These are phyloP conservation scores for Jacaranda mimosifolia DNA, from an alignment of 257 asterid genomes.

Conservation along the genomic window DNA sequence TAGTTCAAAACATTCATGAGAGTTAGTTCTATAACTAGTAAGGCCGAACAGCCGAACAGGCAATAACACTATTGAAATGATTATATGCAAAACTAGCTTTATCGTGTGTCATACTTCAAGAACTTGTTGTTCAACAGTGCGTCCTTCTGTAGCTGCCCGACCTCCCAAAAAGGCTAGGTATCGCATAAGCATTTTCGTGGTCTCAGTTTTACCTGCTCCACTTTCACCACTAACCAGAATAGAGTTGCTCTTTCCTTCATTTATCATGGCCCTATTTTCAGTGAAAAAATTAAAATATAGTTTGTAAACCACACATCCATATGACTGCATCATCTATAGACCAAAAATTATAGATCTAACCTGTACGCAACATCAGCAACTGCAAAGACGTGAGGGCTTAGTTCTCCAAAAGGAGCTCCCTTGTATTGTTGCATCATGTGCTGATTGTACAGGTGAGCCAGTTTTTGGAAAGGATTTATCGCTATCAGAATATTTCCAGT, in stretches of 20 bases:
- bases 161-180: conserved; percentile 97
- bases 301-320: conserved; percentile 30
- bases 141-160: conserved; percentile 95
- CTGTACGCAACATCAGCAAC: conserved; percentile 99
- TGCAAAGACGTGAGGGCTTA: conserved; percentile 98
- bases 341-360: conserved; percentile 47
- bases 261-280: conserved; percentile 86
- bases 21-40: conserved; percentile 34
- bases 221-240: conserved; percentile 99
- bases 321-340: conserved; percentile 22
- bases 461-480: conserved; percentile 95
- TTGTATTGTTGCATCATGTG: conserved; percentile 99
- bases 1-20: conserved; percentile 40
- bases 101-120: conserved; percentile 77
- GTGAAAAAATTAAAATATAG: conserved; percentile 30
- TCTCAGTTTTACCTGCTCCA: conserved; percentile 99
- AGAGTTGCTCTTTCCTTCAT: conserved; percentile 92
- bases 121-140: conserved; percentile 99
- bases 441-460: conserved; percentile 81
- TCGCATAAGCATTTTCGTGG: conserved; percentile 97
- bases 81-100: conserved; percentile 34
- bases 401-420: conserved; percentile 94
- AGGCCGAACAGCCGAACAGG: conserved; percentile 11
- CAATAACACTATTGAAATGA: conserved; percentile 19
- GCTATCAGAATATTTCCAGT: conserved; percentile 97